Evolutionary conservation across 2,329 filamentous ascomycete genomes (phyloP), one percentile per base, ranked within the genome.

Genomic region (Peltaster fructicola): DNA sequence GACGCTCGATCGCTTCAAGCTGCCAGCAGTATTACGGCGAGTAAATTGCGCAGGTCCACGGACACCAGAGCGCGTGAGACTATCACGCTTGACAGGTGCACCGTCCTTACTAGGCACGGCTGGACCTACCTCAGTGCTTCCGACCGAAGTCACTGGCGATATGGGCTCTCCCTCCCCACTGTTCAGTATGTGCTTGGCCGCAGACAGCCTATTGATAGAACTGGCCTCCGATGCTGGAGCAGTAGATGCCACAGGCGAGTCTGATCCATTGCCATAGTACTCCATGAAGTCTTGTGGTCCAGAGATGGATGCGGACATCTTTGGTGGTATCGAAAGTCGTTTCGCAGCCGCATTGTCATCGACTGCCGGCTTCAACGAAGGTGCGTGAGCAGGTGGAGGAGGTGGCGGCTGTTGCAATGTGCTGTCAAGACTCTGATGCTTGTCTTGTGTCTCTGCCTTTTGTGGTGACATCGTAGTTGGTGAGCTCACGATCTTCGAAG

Each of bases 51-150:
- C 30, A 23, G 24, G 30, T 12, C 56, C 51, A 31, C 53, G 26
- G 8, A 23, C 27, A 9, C 22, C 32, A 35, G 57, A 61, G 35
- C 69, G 60, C 22, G 62, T 61, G 10, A 75, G 48, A 33, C 71
- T 77, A 44, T 73, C 70, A 24, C 71, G 63, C 51, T 76, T 76
- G 38, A 72, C 66, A 3, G 66, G 47, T 15, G 30, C 30, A 35
- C 44, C 24, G 35, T 38, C 16, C 23, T n/a, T n/a, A n/a, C n/a
- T n/a, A n/a, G n/a, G n/a, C n/a, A n/a, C n/a, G n/a, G n/a, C n/a
- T n/a, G n/a, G n/a, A n/a, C n/a, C n/a, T n/a, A n/a, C n/a, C n/a
- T n/a, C n/a, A n/a, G n/a, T n/a, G n/a, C n/a, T n/a, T n/a, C n/a
- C n/a, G n/a, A n/a, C n/a, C n/a, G n/a, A n/a, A n/a, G n/a, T n/a